phyloP scores from a whole-genome alignment of 2,329 filamentous ascomycete species.

The Curvularia verruculosa region DNA sequence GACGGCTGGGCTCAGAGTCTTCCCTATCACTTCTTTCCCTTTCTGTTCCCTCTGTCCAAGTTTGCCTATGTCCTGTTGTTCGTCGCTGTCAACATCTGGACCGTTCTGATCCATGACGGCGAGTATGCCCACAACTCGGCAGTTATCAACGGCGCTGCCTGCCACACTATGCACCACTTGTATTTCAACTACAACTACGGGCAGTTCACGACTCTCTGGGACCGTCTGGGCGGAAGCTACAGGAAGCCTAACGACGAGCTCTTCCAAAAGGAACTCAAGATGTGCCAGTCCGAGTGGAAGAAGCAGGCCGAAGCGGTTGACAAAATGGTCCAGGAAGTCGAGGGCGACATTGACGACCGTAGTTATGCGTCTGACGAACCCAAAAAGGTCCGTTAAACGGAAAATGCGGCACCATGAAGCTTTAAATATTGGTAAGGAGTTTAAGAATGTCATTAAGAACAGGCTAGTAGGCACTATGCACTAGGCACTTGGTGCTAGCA shows the following conservation, averaged over 20 bases:
- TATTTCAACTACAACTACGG: slow-evolving; percentile 80
- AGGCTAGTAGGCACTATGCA: background rate
- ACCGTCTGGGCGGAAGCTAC: slow-evolving; percentile 86
- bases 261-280: slow-evolving; percentile 84
- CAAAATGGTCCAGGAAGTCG: slow-evolving; percentile 74
- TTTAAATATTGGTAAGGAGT: background rate
- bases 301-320: slow-evolving; percentile 79
- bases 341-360: slow-evolving; percentile 59
- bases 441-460: slow-evolving; percentile 15
- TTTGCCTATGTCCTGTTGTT: slow-evolving; percentile 85
- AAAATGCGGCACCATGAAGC: background rate
- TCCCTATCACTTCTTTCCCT: slow-evolving; percentile 92
- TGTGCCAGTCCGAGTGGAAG: slow-evolving; percentile 80
- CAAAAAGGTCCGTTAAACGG: slow-evolving; percentile 46
- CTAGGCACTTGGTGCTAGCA: background rate
- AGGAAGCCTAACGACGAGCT: slow-evolving; percentile 83
- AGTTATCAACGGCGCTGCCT: slow-evolving; percentile 92
- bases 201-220: slow-evolving; percentile 92
- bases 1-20: slow-evolving; percentile 89
- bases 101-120: slow-evolving; percentile 93
- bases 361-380: slow-evolving; percentile 46
- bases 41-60: slow-evolving; percentile 92
- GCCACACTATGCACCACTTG: slow-evolving; percentile 88
- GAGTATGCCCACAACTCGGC: slow-evolving; percentile 91
- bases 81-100: slow-evolving; percentile 95